Evolutionary conservation across 495 filamentous ascomycete species (phyloP), one percentile per base, ranked within the genome.

Genomic region (Paragyromitra xinjiangensis): DNA sequence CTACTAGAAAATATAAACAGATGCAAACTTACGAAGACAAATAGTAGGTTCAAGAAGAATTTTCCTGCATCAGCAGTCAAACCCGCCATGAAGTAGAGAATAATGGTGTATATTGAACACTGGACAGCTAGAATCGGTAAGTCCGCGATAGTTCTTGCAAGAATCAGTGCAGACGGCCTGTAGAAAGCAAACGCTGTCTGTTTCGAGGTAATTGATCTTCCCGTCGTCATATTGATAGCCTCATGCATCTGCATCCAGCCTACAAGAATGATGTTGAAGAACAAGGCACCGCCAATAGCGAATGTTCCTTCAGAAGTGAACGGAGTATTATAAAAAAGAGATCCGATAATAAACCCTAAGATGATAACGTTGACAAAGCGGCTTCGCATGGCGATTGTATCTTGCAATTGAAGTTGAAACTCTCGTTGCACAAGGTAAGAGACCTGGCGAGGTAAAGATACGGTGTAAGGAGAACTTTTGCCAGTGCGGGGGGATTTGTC

Each of bases 361-460:
- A 90, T 86, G 55, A 94, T 83, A 75, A 92, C 91, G 80, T 93
- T 93, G 83, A 93, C 92, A 78, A 92, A 88, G 72, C 93, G 93
- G 50, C 91, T 94, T 82, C 91, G 90, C 2, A 94, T 85, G 1
- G 91, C 91, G 3, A 88, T 89, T 73, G 86, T 89, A 80, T 95
- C 92, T 58, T 92, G 92, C 83, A 88, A 87, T 9, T 92, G 85
- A 24, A 95, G 86, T 90, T 91, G 93, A 79, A 93, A 91, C 80
- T 94, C 91, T 29, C 92, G 90, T 71, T 88, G 85, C 7, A 90
- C 90, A 71, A 92, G 93, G 6, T 88, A 87, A 64, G 86, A 85
- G 44, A 92, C 85, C 78, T 92, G 90, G 70, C 84, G 85, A 14
- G 82, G 81, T 58, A 91, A 88, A 77, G 86, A 86, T 56, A 90